Conservation (phyloP, 2,329 filamentous ascomycete genomes). For the Xylaria sp. region DNA sequence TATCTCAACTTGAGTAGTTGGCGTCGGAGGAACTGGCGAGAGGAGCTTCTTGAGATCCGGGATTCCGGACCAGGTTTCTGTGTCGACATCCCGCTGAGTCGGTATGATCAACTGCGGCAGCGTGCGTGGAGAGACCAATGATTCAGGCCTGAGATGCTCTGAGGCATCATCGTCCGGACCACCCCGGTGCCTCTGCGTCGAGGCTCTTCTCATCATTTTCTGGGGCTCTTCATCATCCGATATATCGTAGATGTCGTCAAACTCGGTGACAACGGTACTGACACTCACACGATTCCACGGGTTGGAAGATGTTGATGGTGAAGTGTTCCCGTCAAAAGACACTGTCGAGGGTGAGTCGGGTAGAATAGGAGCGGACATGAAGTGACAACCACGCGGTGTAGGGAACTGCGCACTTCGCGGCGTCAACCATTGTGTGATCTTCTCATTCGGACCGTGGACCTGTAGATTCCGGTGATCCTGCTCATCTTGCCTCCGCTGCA, state of each 20-base stretch:
- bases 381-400: constrained; percentile 62
- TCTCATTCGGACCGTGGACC: constrained; percentile 39
- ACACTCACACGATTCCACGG: constrained; percentile 60
- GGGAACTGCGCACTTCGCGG: constrained; percentile 63
- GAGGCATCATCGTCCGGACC: constrained; percentile 34
- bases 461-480: constrained; percentile 25
- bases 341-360: constrained; percentile 55
- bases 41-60: constrained; percentile 43
- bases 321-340: constrained; percentile 44
- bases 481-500: constrained; percentile 27
- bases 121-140: constrained; percentile 36
- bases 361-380: constrained; percentile 57
- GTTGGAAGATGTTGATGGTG: constrained; percentile 50
- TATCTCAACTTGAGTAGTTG: constrained; percentile 64
- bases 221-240: constrained; percentile 66
- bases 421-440: constrained; percentile 54
- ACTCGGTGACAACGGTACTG: constrained; percentile 63
- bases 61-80: constrained; percentile 43
- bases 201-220: constrained; percentile 42
- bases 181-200: constrained; percentile 33
- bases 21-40: constrained; percentile 58
- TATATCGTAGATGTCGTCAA: constrained; percentile 82
- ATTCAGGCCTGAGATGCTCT: constrained; percentile 38
- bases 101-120: constrained; percentile 53
- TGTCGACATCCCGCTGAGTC: constrained; percentile 30